Evolutionary conservation across 1,284 basidiomycete genomes (phyloP).

Genomic region (Takashimella tepidaria): DNA sequence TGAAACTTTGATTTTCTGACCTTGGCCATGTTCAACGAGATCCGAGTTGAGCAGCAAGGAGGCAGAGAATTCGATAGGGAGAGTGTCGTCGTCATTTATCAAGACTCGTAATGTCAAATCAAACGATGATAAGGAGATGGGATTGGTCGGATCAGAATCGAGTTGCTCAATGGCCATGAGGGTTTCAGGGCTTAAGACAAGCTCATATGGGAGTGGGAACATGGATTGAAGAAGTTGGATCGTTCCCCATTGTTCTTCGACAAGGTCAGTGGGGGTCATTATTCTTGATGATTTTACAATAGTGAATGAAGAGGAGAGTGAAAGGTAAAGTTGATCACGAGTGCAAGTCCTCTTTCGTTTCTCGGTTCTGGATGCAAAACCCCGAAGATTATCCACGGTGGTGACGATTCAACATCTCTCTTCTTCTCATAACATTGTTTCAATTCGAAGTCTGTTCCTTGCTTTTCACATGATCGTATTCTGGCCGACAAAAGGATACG

Average conservation of each 20-base stretch:
- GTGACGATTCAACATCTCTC: no score
- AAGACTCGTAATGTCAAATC: constrained; percentile 8
- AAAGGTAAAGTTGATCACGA: no score
- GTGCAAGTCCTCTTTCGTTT: no score
- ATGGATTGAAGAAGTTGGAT: constrained; percentile 39
- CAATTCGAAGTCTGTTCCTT: no score
- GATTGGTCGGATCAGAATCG: background rate
- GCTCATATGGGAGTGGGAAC: constrained; percentile 38
- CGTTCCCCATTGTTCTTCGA: constrained; percentile 15
- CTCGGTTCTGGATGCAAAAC: no score
- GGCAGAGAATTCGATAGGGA: constrained; percentile 4
- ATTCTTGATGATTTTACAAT: no score
- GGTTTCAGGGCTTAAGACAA: constrained; percentile 18
- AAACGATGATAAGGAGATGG: background rate
- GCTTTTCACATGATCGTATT: constrained; percentile 28
- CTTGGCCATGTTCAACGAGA: background rate
- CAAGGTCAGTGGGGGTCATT: no score
- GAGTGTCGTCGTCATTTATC: background rate
- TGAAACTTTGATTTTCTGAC: constrained; percentile 4
- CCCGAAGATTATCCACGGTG: no score
- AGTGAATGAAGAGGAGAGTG: no score
- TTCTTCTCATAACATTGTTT: no score
- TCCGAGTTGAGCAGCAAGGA: constrained; percentile 1
- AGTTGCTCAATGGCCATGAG: constrained; percentile 5
- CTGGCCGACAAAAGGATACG: constrained; percentile 27